Base-by-base conservation (phyloP, 345 rosid species). In the Rhodamnia rubescens region DNA sequence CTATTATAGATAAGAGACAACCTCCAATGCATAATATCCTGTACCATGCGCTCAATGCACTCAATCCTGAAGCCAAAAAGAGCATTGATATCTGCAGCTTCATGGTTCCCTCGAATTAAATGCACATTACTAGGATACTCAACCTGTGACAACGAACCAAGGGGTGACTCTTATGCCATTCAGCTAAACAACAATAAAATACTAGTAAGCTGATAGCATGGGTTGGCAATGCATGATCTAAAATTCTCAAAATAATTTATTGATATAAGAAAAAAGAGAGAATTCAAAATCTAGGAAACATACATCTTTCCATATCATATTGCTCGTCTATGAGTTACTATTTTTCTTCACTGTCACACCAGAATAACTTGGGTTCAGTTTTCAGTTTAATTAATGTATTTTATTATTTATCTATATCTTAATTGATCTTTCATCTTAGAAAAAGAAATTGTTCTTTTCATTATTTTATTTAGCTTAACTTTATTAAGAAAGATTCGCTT, bases 41-140 rank as follows among this genome's bases (percentile, higher is more conserved):
- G 83, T 96, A 97, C 99, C 99, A 97, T 95, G 85, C 99, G 98
- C 89, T 97, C 99, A 74, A 96, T 97, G 90, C 99, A 97, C 93
- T 97, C 99, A 58, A 96, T 95, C 86, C 98, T 91, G 89, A 97
- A 97, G 82, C 99, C 99, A 90, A 97, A 97, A 74, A 95, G 99
- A 83, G 99, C 99, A 92, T 97, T 97, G 89, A 97, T 96, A 89
- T 96, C 99, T 15, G 99, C 98, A 69, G 99, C 99, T 93, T 97
- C 99, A 90, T 97, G 99, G 90, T 97, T 97, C 85, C 99, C 99
- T 64, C 99, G 98, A 89, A 97, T 97, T 82, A 97, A 87, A 87
- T 96, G 99, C 49, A 97, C 96, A 84, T 96, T 97, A 80, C 91
- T 86, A 56, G 95, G 95, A 92, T 97, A 91, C 90, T 97, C 99